These are phyloP conservation scores for Pseudozyma pruni DNA, from an alignment of 1,284 basidiomycete species.

Conservation along the genomic window DNA sequence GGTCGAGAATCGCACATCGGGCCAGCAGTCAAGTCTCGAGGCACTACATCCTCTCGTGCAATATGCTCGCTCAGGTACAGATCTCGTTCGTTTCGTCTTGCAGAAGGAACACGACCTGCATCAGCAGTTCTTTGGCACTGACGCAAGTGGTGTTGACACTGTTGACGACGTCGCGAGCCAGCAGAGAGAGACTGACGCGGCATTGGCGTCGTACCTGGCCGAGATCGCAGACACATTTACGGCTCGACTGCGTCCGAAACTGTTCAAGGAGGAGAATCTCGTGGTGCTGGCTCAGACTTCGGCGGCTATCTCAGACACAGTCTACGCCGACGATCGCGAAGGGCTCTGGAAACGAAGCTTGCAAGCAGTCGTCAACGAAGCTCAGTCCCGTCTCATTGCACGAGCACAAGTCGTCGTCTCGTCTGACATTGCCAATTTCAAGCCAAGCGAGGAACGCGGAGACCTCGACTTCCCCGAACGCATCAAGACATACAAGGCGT, in stretches of 20 bases:
- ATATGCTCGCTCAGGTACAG: slow-evolving; percentile 5
- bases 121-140: slow-evolving; percentile 26
- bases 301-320: slow-evolving; percentile 5
- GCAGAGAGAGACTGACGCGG: slow-evolving; percentile 8
- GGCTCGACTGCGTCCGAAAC: slow-evolving; percentile 16
- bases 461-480: slow-evolving; percentile 43
- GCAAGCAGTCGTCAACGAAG: slow-evolving; percentile 30
- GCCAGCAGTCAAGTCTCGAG: neutral
- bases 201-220: slow-evolving; percentile 9
- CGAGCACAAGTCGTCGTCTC: slow-evolving; percentile 30
- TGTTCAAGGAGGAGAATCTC: slow-evolving; percentile 31
- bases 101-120: slow-evolving; percentile 25
- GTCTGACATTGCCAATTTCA: slow-evolving; percentile 31
- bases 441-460: slow-evolving; percentile 23
- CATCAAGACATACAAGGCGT: slow-evolving; percentile 17
- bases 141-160: neutral
- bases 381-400: slow-evolving; percentile 22
- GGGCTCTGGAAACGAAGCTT: slow-evolving; percentile 12
- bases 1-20: slow-evolving; percentile 18
- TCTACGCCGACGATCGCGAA: neutral
- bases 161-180: neutral
- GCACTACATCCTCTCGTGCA: slow-evolving; percentile 3
- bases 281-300: slow-evolving; percentile 14
- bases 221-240: slow-evolving; percentile 29
- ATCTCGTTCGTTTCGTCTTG: slow-evolving; percentile 14